Evolutionary conservation across 1,139 yeast genomes (phyloP).

Genomic region (Sugiyamaella paludigena): DNA sequence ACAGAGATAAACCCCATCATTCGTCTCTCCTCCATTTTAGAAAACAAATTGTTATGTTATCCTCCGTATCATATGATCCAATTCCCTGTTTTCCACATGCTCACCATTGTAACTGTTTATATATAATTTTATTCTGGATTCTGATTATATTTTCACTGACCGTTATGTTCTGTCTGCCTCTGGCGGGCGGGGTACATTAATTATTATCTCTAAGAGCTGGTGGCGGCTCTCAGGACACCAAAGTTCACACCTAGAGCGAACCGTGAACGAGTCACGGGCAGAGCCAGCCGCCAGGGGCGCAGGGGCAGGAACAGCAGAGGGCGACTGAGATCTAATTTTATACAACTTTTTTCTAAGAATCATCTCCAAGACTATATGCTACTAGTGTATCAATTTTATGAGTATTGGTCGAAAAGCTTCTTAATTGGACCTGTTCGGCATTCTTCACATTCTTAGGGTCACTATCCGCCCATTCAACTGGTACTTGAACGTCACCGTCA

Average conservation of each 20-base stretch:
- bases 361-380: conserved; percentile 51
- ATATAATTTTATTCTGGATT: neutral
- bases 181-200: too few species aligned
- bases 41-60: neutral
- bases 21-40: neutral
- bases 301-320: too few species aligned
- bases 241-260: too few species aligned
- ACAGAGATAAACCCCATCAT: too few species aligned
- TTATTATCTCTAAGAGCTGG: too few species aligned
- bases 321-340: too few species aligned
- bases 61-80: neutral
- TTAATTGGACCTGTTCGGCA: conserved; percentile 65
- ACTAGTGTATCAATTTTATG: conserved; percentile 78
- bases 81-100: neutral
- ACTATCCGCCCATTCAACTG: conserved; percentile 85
- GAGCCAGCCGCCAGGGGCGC: too few species aligned
- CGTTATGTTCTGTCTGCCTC: neutral
- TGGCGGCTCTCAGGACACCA: too few species aligned
- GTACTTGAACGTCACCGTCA: conserved; percentile 67
- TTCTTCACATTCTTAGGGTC: conserved; percentile 58
- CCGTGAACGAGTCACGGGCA: too few species aligned
- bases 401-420: conserved; percentile 63
- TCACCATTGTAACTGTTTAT: neutral
- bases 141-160: neutral
- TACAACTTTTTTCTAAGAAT: too few species aligned